Evolutionary conservation across 805 yeast genomes (phyloP).

Genomic region (Starmerella roubikii): DNA sequence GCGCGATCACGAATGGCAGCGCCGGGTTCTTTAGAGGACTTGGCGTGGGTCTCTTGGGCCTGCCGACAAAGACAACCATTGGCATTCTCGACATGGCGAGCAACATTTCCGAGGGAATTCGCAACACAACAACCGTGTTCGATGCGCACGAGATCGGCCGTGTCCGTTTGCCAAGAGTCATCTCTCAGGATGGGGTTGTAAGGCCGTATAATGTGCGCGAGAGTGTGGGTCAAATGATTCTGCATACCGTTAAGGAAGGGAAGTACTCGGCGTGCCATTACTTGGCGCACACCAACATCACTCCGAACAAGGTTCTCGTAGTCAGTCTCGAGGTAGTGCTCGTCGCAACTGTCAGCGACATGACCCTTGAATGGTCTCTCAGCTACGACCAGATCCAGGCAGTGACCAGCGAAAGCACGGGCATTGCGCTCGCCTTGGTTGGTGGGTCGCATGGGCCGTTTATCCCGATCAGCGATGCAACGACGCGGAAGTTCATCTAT

Average conservation of each 20-base stretch:
- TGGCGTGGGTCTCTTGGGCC: constrained; percentile 87
- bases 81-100: constrained; percentile 88
- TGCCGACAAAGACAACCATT: constrained; percentile 93
- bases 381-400: constrained; percentile 50
- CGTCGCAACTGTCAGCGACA: constrained; percentile 46
- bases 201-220: constrained; percentile 65
- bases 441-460: constrained; percentile 50
- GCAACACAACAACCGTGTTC: constrained; percentile 81
- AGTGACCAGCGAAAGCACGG: constrained; percentile 65
- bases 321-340: constrained; percentile 61
- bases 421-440: constrained; percentile 53
- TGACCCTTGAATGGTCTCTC: constrained; percentile 61
- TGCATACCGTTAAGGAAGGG: constrained; percentile 75
- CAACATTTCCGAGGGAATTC: constrained; percentile 84
- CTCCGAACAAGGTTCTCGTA: constrained; percentile 62
- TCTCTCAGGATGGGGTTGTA: constrained; percentile 59
- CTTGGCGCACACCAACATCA: constrained; percentile 75
- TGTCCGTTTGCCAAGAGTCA: constrained; percentile 68
- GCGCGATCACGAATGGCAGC: constrained; percentile 80
- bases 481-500: constrained; percentile 53
- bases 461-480: constrained; percentile 61
- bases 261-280: constrained; percentile 56
- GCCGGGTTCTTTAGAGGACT: constrained; percentile 85
- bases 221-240: constrained; percentile 89
- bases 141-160: constrained; percentile 54